Conservation (phyloP, 805 yeast species). For the Metschnikowia matae region DNA sequence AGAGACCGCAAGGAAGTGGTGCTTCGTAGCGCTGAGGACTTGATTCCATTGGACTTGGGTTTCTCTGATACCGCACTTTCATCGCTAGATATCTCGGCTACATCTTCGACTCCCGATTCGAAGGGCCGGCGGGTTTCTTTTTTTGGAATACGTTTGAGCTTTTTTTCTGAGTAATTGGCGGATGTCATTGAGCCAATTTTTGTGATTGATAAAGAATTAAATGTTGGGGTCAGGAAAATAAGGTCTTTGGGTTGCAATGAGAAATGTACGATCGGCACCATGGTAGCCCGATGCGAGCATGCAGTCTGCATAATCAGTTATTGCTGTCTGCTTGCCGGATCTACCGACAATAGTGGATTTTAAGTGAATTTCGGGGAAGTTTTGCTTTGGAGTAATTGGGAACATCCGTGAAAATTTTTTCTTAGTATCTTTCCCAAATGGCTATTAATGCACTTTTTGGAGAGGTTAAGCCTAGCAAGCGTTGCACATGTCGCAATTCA, state of each 20-base stretch:
- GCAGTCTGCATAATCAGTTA: neutral
- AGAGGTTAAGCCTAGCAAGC: no score
- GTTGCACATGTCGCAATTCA: neutral
- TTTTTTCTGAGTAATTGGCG: constrained; percentile 1
- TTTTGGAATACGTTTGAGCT: constrained; percentile 9
- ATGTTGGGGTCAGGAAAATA: neutral
- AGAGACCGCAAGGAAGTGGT: neutral
- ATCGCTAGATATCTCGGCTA: neutral
- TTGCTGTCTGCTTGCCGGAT: neutral
- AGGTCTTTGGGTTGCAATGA: neutral
- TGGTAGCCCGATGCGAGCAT: neutral
- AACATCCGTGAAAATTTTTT: no score
- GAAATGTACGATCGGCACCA: neutral
- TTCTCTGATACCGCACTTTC: neutral
- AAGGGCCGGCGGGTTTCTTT: constrained; percentile 8
- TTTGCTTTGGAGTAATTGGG: neutral
- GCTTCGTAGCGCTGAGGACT: neutral
- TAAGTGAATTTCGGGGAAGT: no score
- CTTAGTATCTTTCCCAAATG: no score
- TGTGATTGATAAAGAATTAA: neutral
- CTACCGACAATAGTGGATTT: neutral
- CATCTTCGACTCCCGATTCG: constrained; percentile 5
- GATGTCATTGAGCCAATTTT: neutral
- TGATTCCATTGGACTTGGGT: neutral
- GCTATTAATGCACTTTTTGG: no score